A percentile compares a stretch with the other conserved stretches of the same genome.
Conservation (phyloP, 305 asterid species). For the Fraxinus ornus region DNA sequence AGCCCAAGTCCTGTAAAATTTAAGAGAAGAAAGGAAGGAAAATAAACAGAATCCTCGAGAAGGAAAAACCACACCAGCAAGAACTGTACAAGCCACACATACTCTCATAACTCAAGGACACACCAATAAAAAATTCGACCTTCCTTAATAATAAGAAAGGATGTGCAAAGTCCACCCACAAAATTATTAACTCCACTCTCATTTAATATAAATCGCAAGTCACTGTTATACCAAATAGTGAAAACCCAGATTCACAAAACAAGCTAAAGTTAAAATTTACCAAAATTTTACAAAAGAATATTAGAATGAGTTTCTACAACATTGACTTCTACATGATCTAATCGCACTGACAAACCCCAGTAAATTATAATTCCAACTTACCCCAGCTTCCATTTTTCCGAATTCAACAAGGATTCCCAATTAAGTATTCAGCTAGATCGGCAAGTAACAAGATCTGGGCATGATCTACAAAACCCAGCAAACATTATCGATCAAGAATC, state of each 20-base stretch:
- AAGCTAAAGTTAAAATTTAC: constrained; percentile 21
- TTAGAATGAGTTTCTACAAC: constrained; percentile 23
- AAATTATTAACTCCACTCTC: constrained; percentile 12
- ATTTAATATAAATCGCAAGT: constrained; percentile 23
- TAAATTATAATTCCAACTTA: constrained; percentile 37
- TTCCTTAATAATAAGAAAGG: constrained; percentile 1
- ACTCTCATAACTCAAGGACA: constrained; percentile 19
- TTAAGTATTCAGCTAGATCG: constrained; percentile 32
- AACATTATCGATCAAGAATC: constrained; percentile 28
- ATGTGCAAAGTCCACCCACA: constrained; percentile 15
- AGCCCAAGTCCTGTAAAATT: constrained; percentile 38
- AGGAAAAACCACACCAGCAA: constrained; percentile 18
- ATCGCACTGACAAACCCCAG: constrained; percentile 9
- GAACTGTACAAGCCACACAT: background rate
- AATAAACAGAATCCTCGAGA: constrained; percentile 16
- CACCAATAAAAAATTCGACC: constrained; percentile 16
- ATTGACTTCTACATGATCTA: constrained; percentile 24
- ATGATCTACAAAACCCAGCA: constrained; percentile 45
- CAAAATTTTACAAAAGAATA: background rate
- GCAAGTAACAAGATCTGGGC: constrained; percentile 40
- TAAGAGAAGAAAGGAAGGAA: constrained; percentile 12
- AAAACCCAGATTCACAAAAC: constrained; percentile 34
- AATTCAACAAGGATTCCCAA: constrained; percentile 26
- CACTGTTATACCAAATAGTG: constrained; percentile 12
- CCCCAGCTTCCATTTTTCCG: constrained; percentile 29